phyloP scores from a whole-genome alignment of 1,284 basidiomycete species.

The Coniferiporia sulphurascens region DNA sequence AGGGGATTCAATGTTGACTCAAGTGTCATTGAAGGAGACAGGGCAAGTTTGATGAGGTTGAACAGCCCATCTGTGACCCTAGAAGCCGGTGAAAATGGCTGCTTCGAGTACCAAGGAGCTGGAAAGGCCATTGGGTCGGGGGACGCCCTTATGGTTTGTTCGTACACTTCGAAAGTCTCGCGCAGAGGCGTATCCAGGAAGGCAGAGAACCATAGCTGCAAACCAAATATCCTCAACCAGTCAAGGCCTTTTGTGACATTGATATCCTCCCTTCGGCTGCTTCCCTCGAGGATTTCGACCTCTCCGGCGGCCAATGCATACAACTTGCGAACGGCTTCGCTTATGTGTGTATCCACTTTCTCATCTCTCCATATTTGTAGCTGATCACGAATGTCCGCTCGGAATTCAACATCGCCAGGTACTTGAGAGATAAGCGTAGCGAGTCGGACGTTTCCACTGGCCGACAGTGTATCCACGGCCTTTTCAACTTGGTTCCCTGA shows the following conservation, averaged over 20 bases:
- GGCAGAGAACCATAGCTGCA: conserved; percentile 88
- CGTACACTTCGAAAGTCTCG: conserved; percentile 69
- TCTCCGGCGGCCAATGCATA: conserved; percentile 87
- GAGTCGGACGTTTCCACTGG: conserved; percentile 78
- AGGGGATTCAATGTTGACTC: conserved; percentile 53
- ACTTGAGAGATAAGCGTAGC: conserved; percentile 91
- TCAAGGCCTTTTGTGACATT: conserved; percentile 80
- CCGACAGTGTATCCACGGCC: conserved; percentile 74
- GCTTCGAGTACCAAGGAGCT: conserved; percentile 63
- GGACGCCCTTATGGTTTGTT: conserved; percentile 42
- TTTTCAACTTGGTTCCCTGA: conserved; percentile 86
- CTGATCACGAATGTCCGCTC: conserved; percentile 74
- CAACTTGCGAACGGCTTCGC: conserved; percentile 67
- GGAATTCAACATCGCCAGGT: conserved; percentile 76
- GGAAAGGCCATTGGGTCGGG: conserved; percentile 53
- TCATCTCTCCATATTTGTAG: conserved; percentile 82
- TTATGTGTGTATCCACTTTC: conserved; percentile 69
- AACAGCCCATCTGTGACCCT: conserved; percentile 67
- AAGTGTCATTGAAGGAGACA: conserved; percentile 64
- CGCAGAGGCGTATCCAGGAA: conserved; percentile 69
- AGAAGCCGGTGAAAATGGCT: conserved; percentile 22
- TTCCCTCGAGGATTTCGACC: conserved; percentile 58
- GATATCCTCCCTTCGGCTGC: conserved; percentile 53
- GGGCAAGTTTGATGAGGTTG: conserved; percentile 75
- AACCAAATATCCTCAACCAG: conserved; percentile 93